phyloP scores from a whole-genome alignment of 306 rosid species.

The Vachellia collinsii region DNA sequence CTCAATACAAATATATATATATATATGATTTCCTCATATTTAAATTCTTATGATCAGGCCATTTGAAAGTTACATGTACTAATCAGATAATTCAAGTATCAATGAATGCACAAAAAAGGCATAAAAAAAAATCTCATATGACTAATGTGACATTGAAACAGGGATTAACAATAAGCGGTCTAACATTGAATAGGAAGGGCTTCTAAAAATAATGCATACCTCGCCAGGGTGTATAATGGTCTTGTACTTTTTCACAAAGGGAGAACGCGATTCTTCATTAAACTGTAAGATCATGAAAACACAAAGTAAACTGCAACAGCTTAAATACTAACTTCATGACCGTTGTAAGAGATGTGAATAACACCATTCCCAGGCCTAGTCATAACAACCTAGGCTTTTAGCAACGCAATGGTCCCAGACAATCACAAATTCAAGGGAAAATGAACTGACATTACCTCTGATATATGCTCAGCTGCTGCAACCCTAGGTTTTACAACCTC shows the following conservation, averaged over 20 bases:
- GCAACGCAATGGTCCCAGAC: background rate
- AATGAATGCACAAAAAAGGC: background rate
- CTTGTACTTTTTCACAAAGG: constrained; percentile 89
- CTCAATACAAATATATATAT: background rate
- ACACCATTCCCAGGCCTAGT: background rate
- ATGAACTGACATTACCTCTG: constrained; percentile 49
- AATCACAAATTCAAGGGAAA: background rate
- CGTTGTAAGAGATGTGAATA: background rate
- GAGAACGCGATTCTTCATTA: constrained; percentile 94
- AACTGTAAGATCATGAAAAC: constrained; percentile 55
- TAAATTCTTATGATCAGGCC: background rate
- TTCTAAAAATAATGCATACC: constrained; percentile 45
- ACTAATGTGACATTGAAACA: background rate
- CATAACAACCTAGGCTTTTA: background rate
- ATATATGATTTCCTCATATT: background rate
- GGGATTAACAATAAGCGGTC: background rate
- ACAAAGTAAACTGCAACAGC: background rate
- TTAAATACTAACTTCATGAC: background rate
- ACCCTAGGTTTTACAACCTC: constrained; percentile 92
- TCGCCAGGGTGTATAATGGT: constrained; percentile 98
- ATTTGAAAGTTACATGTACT: background rate
- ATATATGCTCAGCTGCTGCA: constrained; percentile 92
- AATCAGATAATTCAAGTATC: background rate
- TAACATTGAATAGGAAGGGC: background rate
- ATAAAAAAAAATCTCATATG: background rate